Percentiles rank a stretch among this genome's conserved stretches.
These are phyloP conservation scores for Lanzia echinophila DNA, from an alignment of 2,329 filamentous ascomycete genomes.

Conservation along the genomic window DNA sequence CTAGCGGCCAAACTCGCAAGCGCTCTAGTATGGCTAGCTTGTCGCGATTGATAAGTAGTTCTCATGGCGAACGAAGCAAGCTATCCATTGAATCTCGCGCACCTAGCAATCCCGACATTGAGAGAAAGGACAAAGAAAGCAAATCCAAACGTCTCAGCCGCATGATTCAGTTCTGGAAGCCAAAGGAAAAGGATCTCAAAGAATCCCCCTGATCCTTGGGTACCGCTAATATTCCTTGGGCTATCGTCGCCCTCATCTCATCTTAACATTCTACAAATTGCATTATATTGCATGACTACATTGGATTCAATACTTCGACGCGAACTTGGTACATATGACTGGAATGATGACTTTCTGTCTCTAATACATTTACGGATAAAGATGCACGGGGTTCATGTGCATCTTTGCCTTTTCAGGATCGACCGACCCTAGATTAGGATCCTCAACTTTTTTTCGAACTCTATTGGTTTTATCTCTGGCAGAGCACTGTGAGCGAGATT, in stretches of 20 bases:
- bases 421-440: slow-evolving; percentile 8
- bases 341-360: slow-evolving; percentile 8
- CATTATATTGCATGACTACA: too few relatives aligned
- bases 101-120: slow-evolving; percentile 34
- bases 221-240: neutral
- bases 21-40: slow-evolving; percentile 71
- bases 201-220: slow-evolving; percentile 1
- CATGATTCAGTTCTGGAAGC: slow-evolving; percentile 74
- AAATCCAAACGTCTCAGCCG: slow-evolving; percentile 65
- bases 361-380: slow-evolving; percentile 20
- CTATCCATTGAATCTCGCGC: slow-evolving; percentile 57
- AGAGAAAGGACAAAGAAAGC: slow-evolving; percentile 49
- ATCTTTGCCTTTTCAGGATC: slow-evolving; percentile 16
- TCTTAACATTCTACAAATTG: neutral
- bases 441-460: slow-evolving; percentile 17
- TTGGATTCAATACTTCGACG: neutral
- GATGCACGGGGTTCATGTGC: slow-evolving; percentile 24
- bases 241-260: neutral
- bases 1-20: slow-evolving; percentile 56
- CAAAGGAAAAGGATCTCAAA: slow-evolving; percentile 20
- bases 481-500: slow-evolving; percentile 25
- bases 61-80: slow-evolving; percentile 69
- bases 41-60: slow-evolving; percentile 67
- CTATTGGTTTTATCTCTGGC: slow-evolving; percentile 10
- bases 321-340: slow-evolving; percentile 7